phyloP scores from a whole-genome alignment of 176 grass and related monocot genomes.

The Alopecurus myosuroides region DNA sequence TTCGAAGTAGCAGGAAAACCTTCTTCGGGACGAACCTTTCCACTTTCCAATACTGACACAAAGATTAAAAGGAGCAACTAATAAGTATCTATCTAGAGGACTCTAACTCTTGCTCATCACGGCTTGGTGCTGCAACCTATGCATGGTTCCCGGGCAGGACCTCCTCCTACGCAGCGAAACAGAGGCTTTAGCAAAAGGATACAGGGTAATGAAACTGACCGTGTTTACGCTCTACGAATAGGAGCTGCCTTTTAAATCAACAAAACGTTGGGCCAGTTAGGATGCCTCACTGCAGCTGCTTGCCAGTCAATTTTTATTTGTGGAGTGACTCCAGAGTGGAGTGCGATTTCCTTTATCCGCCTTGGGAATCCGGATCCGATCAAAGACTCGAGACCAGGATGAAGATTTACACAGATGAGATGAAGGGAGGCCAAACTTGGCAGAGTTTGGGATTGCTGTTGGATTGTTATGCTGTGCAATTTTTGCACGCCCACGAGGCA shows the following conservation, averaged over 20 bases:
- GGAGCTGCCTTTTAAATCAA: background rate
- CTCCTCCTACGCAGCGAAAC: too few species aligned
- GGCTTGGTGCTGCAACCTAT: too few species aligned
- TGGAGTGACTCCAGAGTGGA: background rate
- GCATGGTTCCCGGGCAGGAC: too few species aligned
- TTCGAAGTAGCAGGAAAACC: too few species aligned
- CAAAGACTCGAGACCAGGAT: too few species aligned
- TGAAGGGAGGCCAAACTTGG: background rate
- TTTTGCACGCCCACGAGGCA: background rate
- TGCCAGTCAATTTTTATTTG: background rate
- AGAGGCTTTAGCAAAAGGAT: too few species aligned
- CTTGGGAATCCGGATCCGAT: too few species aligned
- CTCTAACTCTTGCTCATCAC: too few species aligned
- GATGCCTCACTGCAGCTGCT: background rate
- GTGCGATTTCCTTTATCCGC: background rate
- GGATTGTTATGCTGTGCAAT: background rate
- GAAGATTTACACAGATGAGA: background rate
- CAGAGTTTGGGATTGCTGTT: background rate
- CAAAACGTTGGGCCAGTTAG: background rate
- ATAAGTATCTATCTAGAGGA: too few species aligned
- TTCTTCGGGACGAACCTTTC: too few species aligned
- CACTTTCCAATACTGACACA: too few species aligned
- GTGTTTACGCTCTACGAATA: background rate
- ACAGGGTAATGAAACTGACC: background rate
- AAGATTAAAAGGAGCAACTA: too few species aligned